A percentile compares a stretch with the other conserved stretches of the same genome.
Evolutionary conservation across 140 eudicot species (phyloP).

Genomic region (Anethum foeniculum): DNA sequence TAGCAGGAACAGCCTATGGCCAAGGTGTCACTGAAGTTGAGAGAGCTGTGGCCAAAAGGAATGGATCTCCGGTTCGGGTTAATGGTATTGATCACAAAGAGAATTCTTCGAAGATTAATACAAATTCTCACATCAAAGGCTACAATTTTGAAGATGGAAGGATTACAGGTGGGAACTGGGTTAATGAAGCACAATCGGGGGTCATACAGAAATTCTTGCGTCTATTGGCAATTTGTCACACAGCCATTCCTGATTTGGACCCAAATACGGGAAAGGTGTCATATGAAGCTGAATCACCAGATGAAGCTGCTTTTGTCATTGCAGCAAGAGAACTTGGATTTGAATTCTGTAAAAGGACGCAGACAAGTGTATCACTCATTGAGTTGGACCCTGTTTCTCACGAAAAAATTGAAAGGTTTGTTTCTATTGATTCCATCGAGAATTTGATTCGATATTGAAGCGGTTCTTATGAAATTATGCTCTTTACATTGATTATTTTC

Average conservation of each 20-base stretch:
- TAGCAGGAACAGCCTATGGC: conserved; percentile 88
- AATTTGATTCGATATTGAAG: background rate
- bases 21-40: conserved; percentile 90
- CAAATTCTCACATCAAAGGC: conserved; percentile 49
- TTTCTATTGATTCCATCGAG: background rate
- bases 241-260: conserved; percentile 85
- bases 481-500: background rate
- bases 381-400: conserved; percentile 64
- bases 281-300: conserved; percentile 97
- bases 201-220: conserved; percentile 69
- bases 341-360: conserved; percentile 82
- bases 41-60: conserved; percentile 77
- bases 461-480: background rate
- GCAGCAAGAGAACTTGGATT: conserved; percentile 96
- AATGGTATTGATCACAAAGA: conserved; percentile 28
- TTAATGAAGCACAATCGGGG: conserved; percentile 48
- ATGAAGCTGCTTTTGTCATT: conserved; percentile 93
- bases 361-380: conserved; percentile 51
- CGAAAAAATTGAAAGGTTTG: conserved; percentile 61
- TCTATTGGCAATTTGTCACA: conserved; percentile 79
- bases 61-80: conserved; percentile 50
- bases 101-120: conserved; percentile 22
- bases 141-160: conserved; percentile 82
- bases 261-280: conserved; percentile 60
- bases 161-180: conserved; percentile 69